phyloP scores from a whole-genome alignment of 257 asterid genomes.

The Solanum gandarillasii region DNA sequence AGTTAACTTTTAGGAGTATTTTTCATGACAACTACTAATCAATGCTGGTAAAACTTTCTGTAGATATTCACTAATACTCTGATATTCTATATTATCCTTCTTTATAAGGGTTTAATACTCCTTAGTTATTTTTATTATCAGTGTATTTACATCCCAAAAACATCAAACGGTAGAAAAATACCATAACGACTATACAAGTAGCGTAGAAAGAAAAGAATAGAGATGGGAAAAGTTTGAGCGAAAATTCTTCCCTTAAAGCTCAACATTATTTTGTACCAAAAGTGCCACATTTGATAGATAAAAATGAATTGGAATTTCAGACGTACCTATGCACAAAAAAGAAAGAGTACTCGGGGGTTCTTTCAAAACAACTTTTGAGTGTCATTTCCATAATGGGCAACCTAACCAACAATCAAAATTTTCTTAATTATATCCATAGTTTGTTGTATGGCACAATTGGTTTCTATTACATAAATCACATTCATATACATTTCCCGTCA shows the following conservation, averaged over 20 bases:
- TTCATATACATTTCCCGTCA: no score
- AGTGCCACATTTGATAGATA: background rate
- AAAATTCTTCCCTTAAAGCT: background rate
- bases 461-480: no score
- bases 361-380: constrained; percentile 81
- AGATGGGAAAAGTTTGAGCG: background rate
- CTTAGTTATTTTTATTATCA: no score
- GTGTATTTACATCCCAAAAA: background rate
- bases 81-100: no score
- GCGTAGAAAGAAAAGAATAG: background rate
- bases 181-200: background rate
- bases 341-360: constrained; percentile 76
- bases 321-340: constrained; percentile 87
- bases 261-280: background rate
- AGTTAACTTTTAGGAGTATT: no score
- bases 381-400: constrained; percentile 93
- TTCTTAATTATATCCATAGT: constrained; percentile 10
- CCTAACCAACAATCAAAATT: constrained; percentile 91
- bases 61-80: no score
- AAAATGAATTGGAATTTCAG: background rate
- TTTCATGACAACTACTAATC: no score
- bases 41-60: no score
- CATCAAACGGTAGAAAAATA: background rate
- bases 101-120: no score
- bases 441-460: no score